Conservation (phyloP, 345 rosid genomes). For the Cardamine resedifolia region DNA sequence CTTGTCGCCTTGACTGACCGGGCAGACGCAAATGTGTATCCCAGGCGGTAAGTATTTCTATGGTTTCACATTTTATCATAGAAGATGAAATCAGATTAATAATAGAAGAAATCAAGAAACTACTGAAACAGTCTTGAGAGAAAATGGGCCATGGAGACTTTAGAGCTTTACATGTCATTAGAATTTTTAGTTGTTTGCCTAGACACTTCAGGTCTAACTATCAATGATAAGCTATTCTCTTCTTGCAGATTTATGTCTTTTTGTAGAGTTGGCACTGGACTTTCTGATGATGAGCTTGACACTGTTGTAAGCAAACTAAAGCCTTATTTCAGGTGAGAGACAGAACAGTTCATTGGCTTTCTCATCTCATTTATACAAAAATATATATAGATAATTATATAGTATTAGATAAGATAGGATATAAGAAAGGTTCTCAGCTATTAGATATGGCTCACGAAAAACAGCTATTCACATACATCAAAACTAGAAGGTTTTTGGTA, state of each 20-base stretch:
- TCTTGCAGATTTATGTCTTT: conserved; percentile 83
- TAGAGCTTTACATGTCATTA: neutral
- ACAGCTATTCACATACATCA: too few species aligned
- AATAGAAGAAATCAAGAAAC: neutral
- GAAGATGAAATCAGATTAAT: neutral
- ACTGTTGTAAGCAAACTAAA: conserved; percentile 78
- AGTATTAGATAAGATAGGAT: neutral
- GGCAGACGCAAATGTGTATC: conserved; percentile 58
- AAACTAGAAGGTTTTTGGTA: neutral
- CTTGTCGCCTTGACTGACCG: conserved; percentile 86
- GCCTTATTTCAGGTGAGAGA: conserved; percentile 81
- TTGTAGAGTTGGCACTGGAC: conserved; percentile 97
- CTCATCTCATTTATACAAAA: neutral
- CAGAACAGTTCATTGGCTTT: neutral
- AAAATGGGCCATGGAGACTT: neutral
- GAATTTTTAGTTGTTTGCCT: conserved; percentile 4
- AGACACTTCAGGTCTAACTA: neutral
- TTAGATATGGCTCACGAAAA: too few species aligned
- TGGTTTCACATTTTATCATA: neutral
- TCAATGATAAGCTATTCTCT: conserved; percentile 15
- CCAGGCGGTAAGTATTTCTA: conserved; percentile 57
- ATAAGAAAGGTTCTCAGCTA: neutral
- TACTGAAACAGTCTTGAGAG: conserved; percentile 2
- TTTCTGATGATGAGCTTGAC: conserved; percentile 81
- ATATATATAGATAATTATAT: too few species aligned